Percentiles rank a stretch among this genome's conserved stretches.
Evolutionary conservation across 1,139 yeast species (phyloP).

Genomic region (Yamadazyma trypodendri): DNA sequence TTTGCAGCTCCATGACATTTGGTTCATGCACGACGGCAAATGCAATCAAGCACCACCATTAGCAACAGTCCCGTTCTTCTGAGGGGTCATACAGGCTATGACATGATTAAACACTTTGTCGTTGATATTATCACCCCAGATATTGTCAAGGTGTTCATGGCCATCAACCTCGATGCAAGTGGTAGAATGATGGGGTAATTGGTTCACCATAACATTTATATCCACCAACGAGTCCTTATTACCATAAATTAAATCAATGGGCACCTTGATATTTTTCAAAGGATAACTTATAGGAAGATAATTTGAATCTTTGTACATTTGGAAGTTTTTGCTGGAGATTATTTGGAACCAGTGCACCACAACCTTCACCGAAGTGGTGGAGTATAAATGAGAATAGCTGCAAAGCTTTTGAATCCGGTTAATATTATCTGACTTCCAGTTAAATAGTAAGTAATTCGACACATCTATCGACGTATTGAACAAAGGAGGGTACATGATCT

Average conservation of each 20-base stretch:
- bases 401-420: constrained; percentile 68
- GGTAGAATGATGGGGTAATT: constrained; percentile 41
- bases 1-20: not conserved
- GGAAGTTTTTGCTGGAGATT: constrained; percentile 74
- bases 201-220: constrained; percentile 66
- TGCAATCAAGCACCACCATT: constrained; percentile 2
- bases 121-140: constrained; percentile 80
- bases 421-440: constrained; percentile 77
- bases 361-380: constrained; percentile 86
- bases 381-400: constrained; percentile 80
- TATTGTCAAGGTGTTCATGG: constrained; percentile 85
- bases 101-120: constrained; percentile 47
- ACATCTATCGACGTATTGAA: constrained; percentile 72
- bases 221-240: constrained; percentile 80
- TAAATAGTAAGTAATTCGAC: constrained; percentile 65
- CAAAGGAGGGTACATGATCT: constrained; percentile 78
- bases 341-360: constrained; percentile 98
- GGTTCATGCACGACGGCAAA: not conserved
- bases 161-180: constrained; percentile 47
- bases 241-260: constrained; percentile 78
- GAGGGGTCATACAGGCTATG: constrained; percentile 33
- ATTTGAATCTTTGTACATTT: constrained; percentile 73
- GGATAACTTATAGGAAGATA: constrained; percentile 47
- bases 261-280: constrained; percentile 58
- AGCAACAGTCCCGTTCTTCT: constrained; percentile 7